Evolutionary conservation across 2,329 filamentous ascomycete genomes (phyloP).

Genomic region (Pseudocercospora macadamiae): DNA sequence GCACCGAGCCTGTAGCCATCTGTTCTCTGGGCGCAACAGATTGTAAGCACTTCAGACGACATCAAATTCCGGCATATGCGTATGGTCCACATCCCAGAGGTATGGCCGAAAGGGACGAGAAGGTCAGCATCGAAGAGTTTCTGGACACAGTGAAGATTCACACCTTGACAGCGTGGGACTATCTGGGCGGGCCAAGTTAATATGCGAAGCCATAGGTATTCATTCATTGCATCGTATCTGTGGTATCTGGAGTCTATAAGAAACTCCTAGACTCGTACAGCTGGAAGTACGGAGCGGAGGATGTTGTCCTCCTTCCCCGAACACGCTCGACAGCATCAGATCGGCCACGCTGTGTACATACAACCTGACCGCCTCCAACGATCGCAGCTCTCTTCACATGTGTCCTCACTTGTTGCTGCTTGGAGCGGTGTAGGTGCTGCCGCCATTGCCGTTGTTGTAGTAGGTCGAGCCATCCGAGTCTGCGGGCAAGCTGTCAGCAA

Average conservation of each 20-base stretch:
- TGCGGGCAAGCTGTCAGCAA: not conserved
- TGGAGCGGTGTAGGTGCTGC: constrained; percentile 63
- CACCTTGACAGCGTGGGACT: constrained; percentile 39
- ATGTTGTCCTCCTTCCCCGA: no score
- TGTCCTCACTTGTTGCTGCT: constrained; percentile 27
- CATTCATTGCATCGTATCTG: not conserved
- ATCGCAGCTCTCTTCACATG: not conserved
- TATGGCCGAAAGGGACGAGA: constrained; percentile 34
- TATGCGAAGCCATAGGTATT: not conserved
- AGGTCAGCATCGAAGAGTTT: constrained; percentile 38
- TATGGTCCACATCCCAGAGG: constrained; percentile 40
- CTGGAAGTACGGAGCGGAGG: no score
- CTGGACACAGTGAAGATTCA: constrained; percentile 38
- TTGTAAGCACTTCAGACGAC: constrained; percentile 46
- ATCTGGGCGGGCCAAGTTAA: constrained; percentile 20
- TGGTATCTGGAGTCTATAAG: no score
- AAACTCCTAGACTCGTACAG: no score
- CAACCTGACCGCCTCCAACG: not conserved
- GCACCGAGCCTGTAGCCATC: constrained; percentile 38
- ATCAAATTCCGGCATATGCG: constrained; percentile 42
- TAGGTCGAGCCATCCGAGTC: constrained; percentile 64
- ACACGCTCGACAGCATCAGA: no score
- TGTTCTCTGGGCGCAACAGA: constrained; percentile 46
- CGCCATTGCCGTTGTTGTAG: constrained; percentile 63
- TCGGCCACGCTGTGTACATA: no score